Evolutionary conservation across 768 basidiomycete genomes (phyloP), one percentile per base, ranked within the genome.

Genomic region (Lepiota venenata): DNA sequence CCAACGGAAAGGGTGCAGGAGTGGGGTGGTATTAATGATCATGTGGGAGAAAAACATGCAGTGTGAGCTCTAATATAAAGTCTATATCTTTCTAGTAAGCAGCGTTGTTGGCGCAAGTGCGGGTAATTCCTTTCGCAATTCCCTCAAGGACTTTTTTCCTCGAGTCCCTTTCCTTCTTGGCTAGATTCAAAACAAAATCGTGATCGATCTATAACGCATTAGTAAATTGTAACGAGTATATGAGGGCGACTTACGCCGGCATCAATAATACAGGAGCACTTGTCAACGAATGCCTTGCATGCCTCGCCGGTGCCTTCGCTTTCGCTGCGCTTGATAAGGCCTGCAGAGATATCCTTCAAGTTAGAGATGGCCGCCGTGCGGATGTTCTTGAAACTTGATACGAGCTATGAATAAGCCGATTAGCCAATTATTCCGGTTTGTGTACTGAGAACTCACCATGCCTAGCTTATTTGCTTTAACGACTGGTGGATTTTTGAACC

Each of bases 401-500:
- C 83, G 49, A 91, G 76, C 89, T 91, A 53, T 22, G 52, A 21
- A 21, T 18, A 52, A 45, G 25, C 44, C 51, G 9, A 32, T 63
- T 32, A 51, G 32, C 21, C 18, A 35, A 10, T 52, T 20, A 58
- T 43, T 32, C 51, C 8, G 47, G 16, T 55, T 32, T 32, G 27
- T 36, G 21, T 45, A 39, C 27, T 9, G 12, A 14, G 37, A 48
- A 74, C 84, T 61, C 63, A 91, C 89, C 57, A 74, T 74, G 41
- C 87, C 85, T 42, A 88, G 79, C 65, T 87, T 91, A 67, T 92
- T 79, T 37, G 81, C 74, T 65, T 89, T 91, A 39, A 86, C 78
- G 15, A 87, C 75, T 0, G 85, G 80, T 2, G 82, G 67, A 7
- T 82, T 69, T 65, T 88, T 91, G 76, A 92, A 93, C 11, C 91